Evolutionary conservation across 345 rosid species (phyloP).

Genomic region (Heritiera littoralis): DNA sequence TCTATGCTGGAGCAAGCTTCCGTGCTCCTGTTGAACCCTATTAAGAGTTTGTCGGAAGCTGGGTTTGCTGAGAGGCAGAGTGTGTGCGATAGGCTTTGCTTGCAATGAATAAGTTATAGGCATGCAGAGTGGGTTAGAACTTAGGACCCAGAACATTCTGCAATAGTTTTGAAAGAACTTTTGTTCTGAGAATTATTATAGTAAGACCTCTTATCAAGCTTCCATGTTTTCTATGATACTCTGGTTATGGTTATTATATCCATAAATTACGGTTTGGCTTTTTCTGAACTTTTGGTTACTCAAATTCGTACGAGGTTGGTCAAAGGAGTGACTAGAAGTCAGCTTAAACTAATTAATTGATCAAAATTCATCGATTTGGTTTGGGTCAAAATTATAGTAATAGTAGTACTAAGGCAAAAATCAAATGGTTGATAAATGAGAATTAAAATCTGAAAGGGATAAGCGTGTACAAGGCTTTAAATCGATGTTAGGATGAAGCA

Average conservation of each 20-base stretch:
- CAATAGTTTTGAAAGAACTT: slow-evolving; percentile 30
- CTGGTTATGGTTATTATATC: not conserved
- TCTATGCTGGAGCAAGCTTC: slow-evolving; percentile 85
- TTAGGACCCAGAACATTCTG: not conserved
- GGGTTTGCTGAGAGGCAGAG: slow-evolving; percentile 6
- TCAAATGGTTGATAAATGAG: too few species aligned
- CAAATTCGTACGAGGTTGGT: too few species aligned
- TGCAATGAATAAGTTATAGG: slow-evolving; percentile 25
- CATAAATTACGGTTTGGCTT: not conserved
- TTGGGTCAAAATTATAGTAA: too few species aligned
- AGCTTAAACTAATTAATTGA: too few species aligned
- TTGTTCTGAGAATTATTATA: slow-evolving; percentile 6
- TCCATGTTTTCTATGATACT: not conserved
- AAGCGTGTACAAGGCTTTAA: too few species aligned
- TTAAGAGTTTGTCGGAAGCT: slow-evolving; percentile 25
- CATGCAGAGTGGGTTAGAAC: not conserved
- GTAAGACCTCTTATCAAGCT: not conserved
- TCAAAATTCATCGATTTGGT: too few species aligned
- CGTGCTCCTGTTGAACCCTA: slow-evolving; percentile 88
- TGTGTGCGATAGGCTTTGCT: not conserved
- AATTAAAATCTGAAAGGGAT: too few species aligned
- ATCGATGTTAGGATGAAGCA: too few species aligned
- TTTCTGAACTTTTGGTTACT: not conserved
- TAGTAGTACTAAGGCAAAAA: too few species aligned
- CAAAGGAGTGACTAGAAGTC: too few species aligned